Base-by-base conservation (phyloP, 2,329 filamentous ascomycete species). In the Exophiala sp. region DNA sequence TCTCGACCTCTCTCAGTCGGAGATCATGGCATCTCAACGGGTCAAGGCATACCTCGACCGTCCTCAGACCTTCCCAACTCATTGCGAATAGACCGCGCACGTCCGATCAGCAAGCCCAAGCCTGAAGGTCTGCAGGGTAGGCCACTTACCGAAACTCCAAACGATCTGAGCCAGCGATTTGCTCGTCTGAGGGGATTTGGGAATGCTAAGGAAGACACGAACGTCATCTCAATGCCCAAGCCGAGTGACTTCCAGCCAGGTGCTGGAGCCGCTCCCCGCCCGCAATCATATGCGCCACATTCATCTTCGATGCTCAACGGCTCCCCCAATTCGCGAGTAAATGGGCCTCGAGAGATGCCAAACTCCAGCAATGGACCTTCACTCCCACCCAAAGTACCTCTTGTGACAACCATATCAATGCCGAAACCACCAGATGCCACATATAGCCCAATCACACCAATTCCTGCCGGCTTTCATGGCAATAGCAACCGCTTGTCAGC, bases 361-460 rank as follows among this genome's bases (percentile, higher is more conserved):
- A 50, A 33, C 10, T 44, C 38, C 32, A 58, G 69, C 14, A 62
- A 67, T 32, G 57, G 59, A 16, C 64, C 65, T 12, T 65, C 63
- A n/a, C 44, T 71, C 14, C 74, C 75, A 47, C 72, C 72, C 1
- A 77, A 77, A 54, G 63, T 75, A 40, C 74, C 74, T 11, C 58
- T 69, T 11, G 46, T 59, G 34, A 38, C 63, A 11, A 46, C 70
- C 14, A 66, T 69, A 47, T 66, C 71, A 21, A 67, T 78, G 47
- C 75, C 75, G 34, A 73, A 72, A 56, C 72, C 74, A 21, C 75
- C 75, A 7, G 73, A 72, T 54, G 75, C 75, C n/a, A 67, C 75
- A 3, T 78, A 78, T 57, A 76, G 72, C 54, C 75, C 75, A 33
- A 70, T 73, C 41, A 72, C 66, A 57, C 73, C 69, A 1, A 68